Conservation (phyloP, 768 basidiomycete genomes). For the Guyanaporus albipodus region DNA sequence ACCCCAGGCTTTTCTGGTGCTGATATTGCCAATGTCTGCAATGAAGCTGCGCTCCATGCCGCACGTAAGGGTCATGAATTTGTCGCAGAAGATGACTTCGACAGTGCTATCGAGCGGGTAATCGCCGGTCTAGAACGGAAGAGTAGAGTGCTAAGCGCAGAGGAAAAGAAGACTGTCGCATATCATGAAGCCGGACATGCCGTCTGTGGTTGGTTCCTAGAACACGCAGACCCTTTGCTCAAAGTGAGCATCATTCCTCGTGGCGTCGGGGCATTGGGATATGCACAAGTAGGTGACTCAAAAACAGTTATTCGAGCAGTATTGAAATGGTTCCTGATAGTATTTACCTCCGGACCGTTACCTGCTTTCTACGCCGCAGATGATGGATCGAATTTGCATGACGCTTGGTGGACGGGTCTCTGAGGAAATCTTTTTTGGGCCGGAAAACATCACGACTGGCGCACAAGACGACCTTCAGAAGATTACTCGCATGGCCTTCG, state of each 20-base stretch:
- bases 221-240: slow-evolving; percentile 93
- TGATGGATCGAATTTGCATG: slow-evolving; percentile 96
- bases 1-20: slow-evolving; percentile 99
- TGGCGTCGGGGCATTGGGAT: slow-evolving; percentile 92
- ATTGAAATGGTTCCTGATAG: slow-evolving; percentile 35
- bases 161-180: slow-evolving; percentile 98
- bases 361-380: slow-evolving; percentile 91
- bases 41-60: slow-evolving; percentile 94
- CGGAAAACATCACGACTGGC: slow-evolving; percentile 91
- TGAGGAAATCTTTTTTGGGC: slow-evolving; percentile 96
- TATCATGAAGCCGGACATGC: slow-evolving; percentile 99
- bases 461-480: slow-evolving; percentile 98
- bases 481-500: slow-evolving; percentile 97
- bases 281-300: slow-evolving; percentile 70
- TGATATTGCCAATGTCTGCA: slow-evolving; percentile 98
- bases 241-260: slow-evolving; percentile 99
- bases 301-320: not conserved
- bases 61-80: slow-evolving; percentile 79
- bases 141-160: slow-evolving; percentile 84
- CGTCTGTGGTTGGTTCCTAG: slow-evolving; percentile 97
- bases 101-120: slow-evolving; percentile 96
- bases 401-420: slow-evolving; percentile 96
- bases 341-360: slow-evolving; percentile 96
- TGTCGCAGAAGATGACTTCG: slow-evolving; percentile 85
- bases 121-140: slow-evolving; percentile 97